Evolutionary conservation across 257 asterid species (phyloP), one percentile per base, ranked within the genome.

Genomic region (Ophiorrhiza pumila): DNA sequence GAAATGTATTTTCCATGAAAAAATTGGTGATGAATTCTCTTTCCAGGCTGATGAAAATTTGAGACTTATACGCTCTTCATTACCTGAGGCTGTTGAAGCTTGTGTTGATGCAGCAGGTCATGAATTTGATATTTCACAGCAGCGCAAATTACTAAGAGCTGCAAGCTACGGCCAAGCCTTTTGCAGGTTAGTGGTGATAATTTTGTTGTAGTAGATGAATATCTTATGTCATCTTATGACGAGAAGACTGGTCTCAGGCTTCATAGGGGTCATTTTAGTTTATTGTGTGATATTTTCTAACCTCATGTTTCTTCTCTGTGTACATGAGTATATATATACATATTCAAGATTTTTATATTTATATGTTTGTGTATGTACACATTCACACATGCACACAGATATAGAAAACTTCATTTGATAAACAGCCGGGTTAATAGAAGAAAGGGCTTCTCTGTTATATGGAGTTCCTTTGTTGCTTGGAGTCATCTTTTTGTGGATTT

Each of bases 131-230:
- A 75, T 86, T 72, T 85, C 88, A 66, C 96, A 72, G 76, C 98
- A 95, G 57, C 83, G 95, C 65, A 83, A 91, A 8, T 82, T 95
- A 64, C 78, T 92, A 72, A 87, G 99, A 87, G 95, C 99, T 76
- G 97, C 96, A 9, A 95, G 97, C 90, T 95, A 90, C 58, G 99
- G 99, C 50, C 97, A 92, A 85, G 90, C 99, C 50, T 95, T 94
- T 87, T 88, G 97, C 80, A 95, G 98, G 99, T 95, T 78, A 70
- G 89, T 81, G 46, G 78, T 68, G 56, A n/a, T 46, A 34, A 25
- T 55, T 7, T 45, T 35, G 29, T 76, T 41, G 31, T 5, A 15
- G 5, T 12, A 7, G 61, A n/a, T 59, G 35, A n/a, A 52, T 57
- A 59, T 22, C 46, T 42, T 18, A 56, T 56, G 8, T 41, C 13